Evolutionary conservation across 306 rosid genomes (phyloP), one percentile per base, ranked within the genome.

Genomic region (Spatholobus suberectus): DNA sequence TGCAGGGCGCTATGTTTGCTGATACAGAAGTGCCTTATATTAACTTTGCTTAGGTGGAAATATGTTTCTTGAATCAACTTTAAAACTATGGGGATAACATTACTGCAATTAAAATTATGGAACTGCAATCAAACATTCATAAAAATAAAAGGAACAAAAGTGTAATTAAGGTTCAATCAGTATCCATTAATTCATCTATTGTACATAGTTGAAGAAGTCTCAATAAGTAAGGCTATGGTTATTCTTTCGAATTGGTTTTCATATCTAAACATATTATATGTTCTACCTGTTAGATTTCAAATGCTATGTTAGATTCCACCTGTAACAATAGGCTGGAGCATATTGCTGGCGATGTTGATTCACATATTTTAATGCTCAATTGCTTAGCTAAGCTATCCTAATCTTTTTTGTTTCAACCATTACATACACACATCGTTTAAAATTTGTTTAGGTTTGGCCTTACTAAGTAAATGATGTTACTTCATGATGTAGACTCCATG

Each of bases 401-500:
- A 32, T 21, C 17, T 20, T 75, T 38, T 29, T 41, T 61, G 65
- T 73, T 47, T 29, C 61, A 29, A 75, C 59, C 73, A 63, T 51
- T 21, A 40, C 27, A 62, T 40, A 5, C 15, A 5, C 4, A 8
- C 34, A 14, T 73, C 70, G 1, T 37, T 80, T 69, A 23, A 49
- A 57, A 40, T 75, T 86, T 75, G 85, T 54, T 81, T 54, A 49
- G 40, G 71, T 87, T 80, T 47, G 35, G 80, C 47, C 81, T 63
- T 69, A 67, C 68, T 43, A 54, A 76, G 62, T 74, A 20, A 35
- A 80, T 81, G 62, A 72, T 62, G 51, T 76, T 18, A n/a, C 38
- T 77, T 85, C 77, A 20, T 86, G 85, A 44, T 86, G 83, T 62
- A 91, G 97, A 95, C 94, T 79, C 92, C 95, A 17, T 95, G 98